These are phyloP conservation scores for Chenopodium suecicum DNA, from an alignment of 148 eudicot species.

Conservation along the genomic window DNA sequence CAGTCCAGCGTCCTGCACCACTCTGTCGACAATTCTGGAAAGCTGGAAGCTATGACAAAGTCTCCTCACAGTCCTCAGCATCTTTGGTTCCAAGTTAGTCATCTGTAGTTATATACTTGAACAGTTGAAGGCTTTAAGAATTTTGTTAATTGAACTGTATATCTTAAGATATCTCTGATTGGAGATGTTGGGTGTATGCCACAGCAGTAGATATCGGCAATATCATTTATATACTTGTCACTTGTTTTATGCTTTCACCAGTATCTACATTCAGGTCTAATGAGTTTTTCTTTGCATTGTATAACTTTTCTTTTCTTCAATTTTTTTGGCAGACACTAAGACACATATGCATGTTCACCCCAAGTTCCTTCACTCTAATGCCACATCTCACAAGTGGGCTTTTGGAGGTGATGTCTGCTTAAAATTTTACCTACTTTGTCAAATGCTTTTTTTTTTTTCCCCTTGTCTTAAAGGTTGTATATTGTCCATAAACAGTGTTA, in stretches of 20 bases:
- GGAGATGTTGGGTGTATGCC: slow-evolving; percentile 10
- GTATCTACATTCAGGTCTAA: not conserved
- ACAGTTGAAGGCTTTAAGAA: not conserved
- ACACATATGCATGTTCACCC: slow-evolving; percentile 74
- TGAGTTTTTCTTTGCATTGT: not conserved
- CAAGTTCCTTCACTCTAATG: slow-evolving; percentile 88
- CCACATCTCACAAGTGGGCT: slow-evolving; percentile 96
- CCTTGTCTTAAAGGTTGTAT: not conserved
- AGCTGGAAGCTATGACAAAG: slow-evolving; percentile 69
- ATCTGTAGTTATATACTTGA: slow-evolving; percentile 1
- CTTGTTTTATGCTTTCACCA: not conserved
- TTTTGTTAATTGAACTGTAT: not conserved
- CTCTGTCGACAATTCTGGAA: slow-evolving; percentile 91
- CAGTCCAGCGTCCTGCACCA: slow-evolving; percentile 60
- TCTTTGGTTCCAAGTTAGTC: slow-evolving; percentile 50
- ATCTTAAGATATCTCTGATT: not conserved
- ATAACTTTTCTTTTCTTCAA: not conserved
- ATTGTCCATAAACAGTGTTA: too few relatives aligned
- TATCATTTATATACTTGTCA: not conserved
- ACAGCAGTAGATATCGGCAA: not conserved
- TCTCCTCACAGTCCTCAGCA: slow-evolving; percentile 29
- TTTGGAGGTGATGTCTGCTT: slow-evolving; percentile 64
- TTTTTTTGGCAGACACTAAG: slow-evolving; percentile 43
- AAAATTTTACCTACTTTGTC: too few relatives aligned
- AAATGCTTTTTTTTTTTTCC: not conserved